phyloP scores from a whole-genome alignment of 371 early-diverging fungal species.

The Mortierella sp. region DNA sequence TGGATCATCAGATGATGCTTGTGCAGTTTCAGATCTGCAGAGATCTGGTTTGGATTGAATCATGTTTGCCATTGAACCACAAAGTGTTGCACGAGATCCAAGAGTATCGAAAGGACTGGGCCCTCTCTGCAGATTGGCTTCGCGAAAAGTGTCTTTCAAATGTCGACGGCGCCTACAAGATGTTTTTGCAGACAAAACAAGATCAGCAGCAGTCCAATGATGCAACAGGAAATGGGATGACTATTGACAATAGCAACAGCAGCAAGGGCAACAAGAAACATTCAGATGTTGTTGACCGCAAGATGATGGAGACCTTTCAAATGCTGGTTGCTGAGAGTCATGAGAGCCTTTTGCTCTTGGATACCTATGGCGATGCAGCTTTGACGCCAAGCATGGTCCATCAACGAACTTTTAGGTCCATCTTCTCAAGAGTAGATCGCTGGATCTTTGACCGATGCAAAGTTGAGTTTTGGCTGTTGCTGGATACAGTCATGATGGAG shows the following conservation, averaged over 20 bases:
- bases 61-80: conserved; percentile 51
- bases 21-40: conserved; percentile 50
- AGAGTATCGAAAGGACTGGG: conserved; percentile 56
- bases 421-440: conserved; percentile 66
- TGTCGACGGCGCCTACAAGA: conserved; percentile 52
- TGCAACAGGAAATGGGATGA: not conserved
- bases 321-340: conserved; percentile 52
- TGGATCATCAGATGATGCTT: conserved; percentile 39
- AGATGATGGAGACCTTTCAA: conserved; percentile 56
- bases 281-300: conserved; percentile 42
- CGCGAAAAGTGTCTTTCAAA: conserved; percentile 47
- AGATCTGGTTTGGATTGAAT: conserved; percentile 52
- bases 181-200: conserved; percentile 46
- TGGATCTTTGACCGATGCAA: conserved; percentile 75
- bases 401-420: conserved; percentile 59
- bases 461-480: conserved; percentile 67
- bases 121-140: conserved; percentile 48
- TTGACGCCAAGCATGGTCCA: conserved; percentile 40
- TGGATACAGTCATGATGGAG: conserved; percentile 66
- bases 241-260: not conserved
- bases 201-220: conserved; percentile 19
- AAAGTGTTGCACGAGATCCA: conserved; percentile 52
- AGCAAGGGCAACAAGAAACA: conserved; percentile 18
- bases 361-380: conserved; percentile 33
- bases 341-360: conserved; percentile 39